Percentiles rank a stretch among this genome's conserved stretches.
These are phyloP conservation scores for Casuarina cunninghamiana DNA, from an alignment of 306 rosid genomes.

Conservation along the genomic window DNA sequence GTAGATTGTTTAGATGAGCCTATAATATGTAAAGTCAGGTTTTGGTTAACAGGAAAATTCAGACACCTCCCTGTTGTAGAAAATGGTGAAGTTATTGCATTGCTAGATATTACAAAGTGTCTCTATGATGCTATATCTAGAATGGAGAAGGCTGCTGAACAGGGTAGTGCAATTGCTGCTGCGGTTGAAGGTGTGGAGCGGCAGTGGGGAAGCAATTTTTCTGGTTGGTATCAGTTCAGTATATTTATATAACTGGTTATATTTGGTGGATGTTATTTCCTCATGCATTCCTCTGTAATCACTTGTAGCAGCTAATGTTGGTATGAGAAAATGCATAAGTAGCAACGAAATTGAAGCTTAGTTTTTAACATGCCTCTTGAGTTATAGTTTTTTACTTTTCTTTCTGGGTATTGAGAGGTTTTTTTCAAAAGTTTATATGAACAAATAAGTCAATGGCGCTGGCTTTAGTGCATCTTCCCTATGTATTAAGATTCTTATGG, in stretches of 20 bases:
- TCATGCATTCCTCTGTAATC: constrained; percentile 2
- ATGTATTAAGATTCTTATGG: background rate
- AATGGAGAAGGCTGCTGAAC: constrained; percentile 94
- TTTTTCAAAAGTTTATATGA: background rate
- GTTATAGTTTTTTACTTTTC: background rate
- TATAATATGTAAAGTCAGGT: constrained; percentile 8
- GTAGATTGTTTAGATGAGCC: constrained; percentile 10
- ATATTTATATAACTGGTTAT: constrained; percentile 13
- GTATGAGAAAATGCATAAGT: background rate
- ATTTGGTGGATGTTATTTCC: constrained; percentile 13
- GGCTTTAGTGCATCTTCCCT: background rate
- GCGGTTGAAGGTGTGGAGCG: constrained; percentile 91
- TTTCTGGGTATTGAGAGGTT: background rate
- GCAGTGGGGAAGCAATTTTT: constrained; percentile 63
- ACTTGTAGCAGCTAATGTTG: background rate
- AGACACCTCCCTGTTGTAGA: constrained; percentile 99
- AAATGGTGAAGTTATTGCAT: constrained; percentile 91
- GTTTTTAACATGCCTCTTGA: background rate
- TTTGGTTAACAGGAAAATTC: constrained; percentile 70
- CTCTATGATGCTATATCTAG: constrained; percentile 92
- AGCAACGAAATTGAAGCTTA: background rate
- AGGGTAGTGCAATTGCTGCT: constrained; percentile 90
- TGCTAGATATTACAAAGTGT: constrained; percentile 89
- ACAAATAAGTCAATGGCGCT: background rate
- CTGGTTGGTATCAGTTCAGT: constrained; percentile 52